A percentile compares a stretch with the other conserved stretches of the same genome.
Conservation (phyloP, 2,329 filamentous ascomycete species). For the Apiospora kogelbergensis region DNA sequence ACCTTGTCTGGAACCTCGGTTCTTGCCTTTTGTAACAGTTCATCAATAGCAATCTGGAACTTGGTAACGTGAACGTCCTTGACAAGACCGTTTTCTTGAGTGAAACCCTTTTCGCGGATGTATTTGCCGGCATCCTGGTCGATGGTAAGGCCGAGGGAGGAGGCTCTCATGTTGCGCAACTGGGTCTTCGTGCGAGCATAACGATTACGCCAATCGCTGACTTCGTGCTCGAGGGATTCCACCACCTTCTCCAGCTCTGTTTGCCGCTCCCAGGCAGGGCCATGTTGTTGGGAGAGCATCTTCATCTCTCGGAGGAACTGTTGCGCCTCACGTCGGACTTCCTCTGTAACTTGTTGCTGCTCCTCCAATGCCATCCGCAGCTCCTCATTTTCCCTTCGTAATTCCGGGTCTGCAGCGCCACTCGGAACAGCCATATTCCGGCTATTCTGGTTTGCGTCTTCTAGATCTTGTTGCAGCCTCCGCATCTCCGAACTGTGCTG, state of each 20-base stretch:
- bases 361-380: conserved; percentile 65
- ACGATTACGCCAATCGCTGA: conserved; percentile 86
- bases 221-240: conserved; percentile 74
- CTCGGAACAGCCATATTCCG: conserved; percentile 18
- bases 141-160: conserved; percentile 71
- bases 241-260: conserved; percentile 75
- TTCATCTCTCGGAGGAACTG: conserved; percentile 89
- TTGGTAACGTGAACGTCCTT: conserved; percentile 92
- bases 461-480: conserved; percentile 63
- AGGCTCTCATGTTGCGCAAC: conserved; percentile 75
- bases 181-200: conserved; percentile 90
- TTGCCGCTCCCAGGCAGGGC: conserved; percentile 77
- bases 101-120: conserved; percentile 65
- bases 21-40: conserved; percentile 77
- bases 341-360: conserved; percentile 81
- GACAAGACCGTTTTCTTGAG: conserved; percentile 72
- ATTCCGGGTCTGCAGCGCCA: conserved; percentile 48
- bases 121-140: conserved; percentile 70
- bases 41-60: conserved; percentile 93
- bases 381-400: conserved; percentile 68
- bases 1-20: conserved; percentile 71
- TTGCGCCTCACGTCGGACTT: conserved; percentile 81
- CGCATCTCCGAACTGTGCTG: conserved; percentile 66
- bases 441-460: conserved; percentile 45
- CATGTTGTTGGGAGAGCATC: conserved; percentile 76